phyloP scores from a whole-genome alignment of 1,284 basidiomycete genomes.

The Moniliophthora roreri region DNA sequence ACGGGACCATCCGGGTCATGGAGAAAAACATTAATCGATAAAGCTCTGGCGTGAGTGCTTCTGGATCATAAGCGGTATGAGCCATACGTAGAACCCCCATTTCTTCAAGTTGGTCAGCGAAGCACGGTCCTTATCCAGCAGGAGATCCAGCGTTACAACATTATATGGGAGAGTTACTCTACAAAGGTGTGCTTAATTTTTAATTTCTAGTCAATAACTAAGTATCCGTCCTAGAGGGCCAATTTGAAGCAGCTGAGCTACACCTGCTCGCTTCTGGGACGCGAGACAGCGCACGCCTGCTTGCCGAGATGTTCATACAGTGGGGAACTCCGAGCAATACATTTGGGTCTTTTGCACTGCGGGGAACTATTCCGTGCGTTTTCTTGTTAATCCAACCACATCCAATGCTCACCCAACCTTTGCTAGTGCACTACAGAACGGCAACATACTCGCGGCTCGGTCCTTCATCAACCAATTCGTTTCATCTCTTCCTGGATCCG shows the following conservation, averaged over 20 bases:
- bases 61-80: constrained; percentile 12
- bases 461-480: constrained; percentile 81
- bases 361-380: constrained; percentile 80
- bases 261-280: constrained; percentile 84
- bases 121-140: constrained; percentile 70
- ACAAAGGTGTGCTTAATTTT: constrained; percentile 64
- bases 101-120: constrained; percentile 73
- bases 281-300: constrained; percentile 80
- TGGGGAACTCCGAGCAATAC: constrained; percentile 58
- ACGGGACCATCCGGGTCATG: constrained; percentile 73
- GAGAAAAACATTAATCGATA: constrained; percentile 81
- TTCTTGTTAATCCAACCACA: background rate
- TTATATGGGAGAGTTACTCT: constrained; percentile 85
- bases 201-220: background rate
- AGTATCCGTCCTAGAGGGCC: constrained; percentile 55
- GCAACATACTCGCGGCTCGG: constrained; percentile 83
- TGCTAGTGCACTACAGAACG: constrained; percentile 78
- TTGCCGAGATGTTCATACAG: constrained; percentile 84
- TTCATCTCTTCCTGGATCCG: constrained; percentile 50
- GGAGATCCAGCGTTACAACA: constrained; percentile 87
- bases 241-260: constrained; percentile 71
- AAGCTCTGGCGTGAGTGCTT: constrained; percentile 66
- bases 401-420: background rate
- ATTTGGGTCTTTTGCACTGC: constrained; percentile 74
- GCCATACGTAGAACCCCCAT: constrained; percentile 12